Evolutionary conservation across 2,329 filamentous ascomycete genomes (phyloP).

Genomic region (Fonsecaea nubica): DNA sequence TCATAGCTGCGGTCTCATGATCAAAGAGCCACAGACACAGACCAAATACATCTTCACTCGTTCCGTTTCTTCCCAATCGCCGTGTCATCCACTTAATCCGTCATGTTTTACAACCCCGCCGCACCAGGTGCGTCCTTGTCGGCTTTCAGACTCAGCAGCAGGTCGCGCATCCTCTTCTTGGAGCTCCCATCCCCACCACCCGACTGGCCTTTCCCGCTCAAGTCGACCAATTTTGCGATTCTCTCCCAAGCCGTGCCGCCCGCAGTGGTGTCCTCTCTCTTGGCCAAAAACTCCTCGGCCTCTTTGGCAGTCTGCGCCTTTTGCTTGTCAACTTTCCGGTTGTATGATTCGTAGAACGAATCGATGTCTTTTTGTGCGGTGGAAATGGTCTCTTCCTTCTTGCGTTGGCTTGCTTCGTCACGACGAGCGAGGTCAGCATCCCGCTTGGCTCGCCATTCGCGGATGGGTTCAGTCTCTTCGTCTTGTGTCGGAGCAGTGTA

Average conservation of each 20-base stretch:
- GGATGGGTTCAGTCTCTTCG: conserved; percentile 58
- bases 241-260: conserved; percentile 98
- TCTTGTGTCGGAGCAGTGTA: conserved; percentile 68
- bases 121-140: conserved; percentile 82
- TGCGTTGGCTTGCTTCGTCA: conserved; percentile 78
- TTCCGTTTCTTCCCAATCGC: background rate
- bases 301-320: conserved; percentile 88
- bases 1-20: background rate
- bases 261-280: conserved; percentile 87
- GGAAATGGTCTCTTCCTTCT: conserved; percentile 83
- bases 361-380: conserved; percentile 94
- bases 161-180: conserved; percentile 94
- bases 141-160: conserved; percentile 85
- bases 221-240: conserved; percentile 95
- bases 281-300: conserved; percentile 88
- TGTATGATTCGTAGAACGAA: conserved; percentile 99
- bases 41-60: background rate
- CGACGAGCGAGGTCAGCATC: conserved; percentile 83
- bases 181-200: conserved; percentile 88
- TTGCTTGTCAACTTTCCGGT: conserved; percentile 94
- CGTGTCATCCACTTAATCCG: background rate
- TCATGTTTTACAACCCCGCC: conserved; percentile 50
- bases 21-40: background rate
- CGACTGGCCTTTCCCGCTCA: conserved; percentile 85
- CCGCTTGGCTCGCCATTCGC: conserved; percentile 88